These are phyloP conservation scores for Erythrophleum fordii DNA, from an alignment of 306 rosid species.

Conservation along the genomic window DNA sequence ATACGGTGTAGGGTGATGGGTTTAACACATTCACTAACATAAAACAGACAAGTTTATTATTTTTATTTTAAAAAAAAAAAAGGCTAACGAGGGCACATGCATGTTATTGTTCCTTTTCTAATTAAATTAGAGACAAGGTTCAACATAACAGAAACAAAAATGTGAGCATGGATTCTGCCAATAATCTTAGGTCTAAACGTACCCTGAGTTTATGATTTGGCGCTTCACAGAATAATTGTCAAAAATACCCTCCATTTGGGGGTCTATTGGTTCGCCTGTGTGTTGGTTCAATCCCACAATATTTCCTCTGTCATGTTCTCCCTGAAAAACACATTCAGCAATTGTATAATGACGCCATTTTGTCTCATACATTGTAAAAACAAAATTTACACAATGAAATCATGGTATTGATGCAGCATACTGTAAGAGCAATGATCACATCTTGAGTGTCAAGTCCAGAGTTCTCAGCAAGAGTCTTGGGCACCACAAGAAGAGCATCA, in stretches of 20 bases:
- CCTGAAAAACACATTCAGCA: slow-evolving; percentile 60
- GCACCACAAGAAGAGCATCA: slow-evolving; percentile 95
- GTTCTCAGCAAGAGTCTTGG: slow-evolving; percentile 96
- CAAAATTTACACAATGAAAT: not conserved
- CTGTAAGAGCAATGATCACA: slow-evolving; percentile 84
- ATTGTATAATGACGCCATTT: not conserved
- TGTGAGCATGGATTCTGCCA: not conserved
- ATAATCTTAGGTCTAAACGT: slow-evolving; percentile 30
- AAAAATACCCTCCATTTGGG: slow-evolving; percentile 93
- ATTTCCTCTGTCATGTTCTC: slow-evolving; percentile 88
- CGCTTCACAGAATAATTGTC: slow-evolving; percentile 96
- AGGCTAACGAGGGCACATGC: not conserved
- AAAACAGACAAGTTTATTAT: not conserved
- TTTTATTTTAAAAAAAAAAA: too few species aligned
- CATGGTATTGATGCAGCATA: slow-evolving; percentile 33
- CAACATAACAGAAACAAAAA: too few species aligned
- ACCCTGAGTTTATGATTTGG: slow-evolving; percentile 96
- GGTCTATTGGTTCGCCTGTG: slow-evolving; percentile 93
- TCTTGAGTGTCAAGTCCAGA: slow-evolving; percentile 97
- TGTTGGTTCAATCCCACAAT: slow-evolving; percentile 79
- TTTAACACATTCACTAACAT: not conserved
- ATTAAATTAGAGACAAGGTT: not conserved
- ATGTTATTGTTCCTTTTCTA: not conserved
- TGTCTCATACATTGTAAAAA: not conserved
- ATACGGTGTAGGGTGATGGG: not conserved